Evolutionary conservation across 192 early-diverging fungal genomes (phyloP), one percentile per base, ranked within the genome.

Genomic region (Cetraspora pellucida): DNA sequence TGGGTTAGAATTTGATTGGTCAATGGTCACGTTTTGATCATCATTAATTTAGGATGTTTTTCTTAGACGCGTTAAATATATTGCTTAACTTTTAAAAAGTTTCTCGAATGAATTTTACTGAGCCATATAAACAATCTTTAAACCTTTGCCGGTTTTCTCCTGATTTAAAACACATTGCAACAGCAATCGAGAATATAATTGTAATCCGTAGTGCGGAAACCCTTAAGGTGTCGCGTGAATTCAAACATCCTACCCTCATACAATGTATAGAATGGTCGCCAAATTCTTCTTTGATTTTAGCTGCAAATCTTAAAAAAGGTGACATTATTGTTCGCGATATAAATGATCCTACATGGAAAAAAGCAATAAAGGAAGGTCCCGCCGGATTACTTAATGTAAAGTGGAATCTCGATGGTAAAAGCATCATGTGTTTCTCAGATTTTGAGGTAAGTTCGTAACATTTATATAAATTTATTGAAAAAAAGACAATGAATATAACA

Each of bases 121-220:
- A 89, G 50, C 81, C 89, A 14, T 93, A 85, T 86, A 92, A 89
- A 63, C 91, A 92, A 61, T 83, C 87, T 8, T 73, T 75, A 13
- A 81, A 77, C 30, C 85, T 93, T 27, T 83, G 80, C 14, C 71
- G 80, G 44, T 93, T 89, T 77, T 92, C 91, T 7, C 92, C 92
- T 1, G 78, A 87, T 64, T 85, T 82, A 4, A 81, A 83, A 28
- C 89, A 89, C 74, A 81, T 96, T 16, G 95, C 94, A n/a, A 91
- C 88, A 10, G 89, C 81, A 31, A 88, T 91, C 3, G 81, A 87
- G 19, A 83, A 85, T 45, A 84, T 89, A 17, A 83, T 96, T 28
- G 86, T 94, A 23, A 85, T 96, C 77, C 89, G 95, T 25, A 85
- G 93, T 52, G 81, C 89, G 0, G 77, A 85, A 14, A 82, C 90